phyloP scores from a whole-genome alignment of 2,329 filamentous ascomycete species.

The Diaporthe citrichinensis region DNA sequence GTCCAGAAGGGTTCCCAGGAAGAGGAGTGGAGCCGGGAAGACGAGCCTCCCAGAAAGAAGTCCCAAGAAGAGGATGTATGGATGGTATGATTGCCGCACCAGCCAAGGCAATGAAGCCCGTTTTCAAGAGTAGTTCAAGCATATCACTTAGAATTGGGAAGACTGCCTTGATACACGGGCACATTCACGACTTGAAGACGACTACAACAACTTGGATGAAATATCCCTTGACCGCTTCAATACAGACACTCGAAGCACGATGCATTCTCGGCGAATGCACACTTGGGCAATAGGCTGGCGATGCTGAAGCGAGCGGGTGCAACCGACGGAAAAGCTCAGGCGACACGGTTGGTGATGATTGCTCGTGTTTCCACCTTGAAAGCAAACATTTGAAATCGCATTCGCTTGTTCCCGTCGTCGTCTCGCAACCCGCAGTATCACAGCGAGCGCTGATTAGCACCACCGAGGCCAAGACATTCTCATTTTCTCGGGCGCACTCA shows the following conservation, averaged over 20 bases:
- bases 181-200: neutral
- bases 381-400: too few relatives aligned
- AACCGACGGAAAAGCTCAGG: neutral
- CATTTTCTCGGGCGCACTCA: neutral
- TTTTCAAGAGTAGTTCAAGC: neutral
- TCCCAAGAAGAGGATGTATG: neutral
- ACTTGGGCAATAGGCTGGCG: neutral
- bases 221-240: neutral
- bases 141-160: neutral
- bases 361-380: neutral
- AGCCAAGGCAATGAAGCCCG: neutral
- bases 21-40: neutral
- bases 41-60: neutral
- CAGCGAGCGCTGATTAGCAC: neutral
- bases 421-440: neutral
- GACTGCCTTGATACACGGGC: neutral
- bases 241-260: neutral
- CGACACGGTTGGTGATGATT: neutral
- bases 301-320: neutral
- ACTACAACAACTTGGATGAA: neutral
- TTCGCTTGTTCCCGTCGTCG: neutral
- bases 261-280: neutral
- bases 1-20: constrained; percentile 1
- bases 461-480: neutral
- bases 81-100: neutral